Conservation (phyloP, 139 green algal genomes). For the Tetradesmus obliquus region DNA sequence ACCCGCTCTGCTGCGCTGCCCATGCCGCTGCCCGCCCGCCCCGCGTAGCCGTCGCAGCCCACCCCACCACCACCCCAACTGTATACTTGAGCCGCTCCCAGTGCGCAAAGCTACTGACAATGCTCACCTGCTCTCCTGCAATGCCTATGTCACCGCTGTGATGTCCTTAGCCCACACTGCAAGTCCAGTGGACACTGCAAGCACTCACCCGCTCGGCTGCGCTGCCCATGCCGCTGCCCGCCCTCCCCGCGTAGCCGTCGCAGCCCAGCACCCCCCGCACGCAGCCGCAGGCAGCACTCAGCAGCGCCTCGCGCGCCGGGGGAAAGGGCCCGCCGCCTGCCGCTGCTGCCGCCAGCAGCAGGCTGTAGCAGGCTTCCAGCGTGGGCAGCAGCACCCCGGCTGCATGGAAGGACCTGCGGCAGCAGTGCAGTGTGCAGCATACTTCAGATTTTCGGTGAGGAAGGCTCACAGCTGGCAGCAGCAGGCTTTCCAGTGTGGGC, state of each 20-base stretch:
- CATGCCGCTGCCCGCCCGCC: background rate
- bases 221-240: background rate
- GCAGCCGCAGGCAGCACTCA: slow-evolving; percentile 26
- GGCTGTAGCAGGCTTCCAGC: slow-evolving; percentile 70
- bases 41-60: slow-evolving; percentile 50
- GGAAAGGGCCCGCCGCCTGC: slow-evolving; percentile 1
- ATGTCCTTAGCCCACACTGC: background rate
- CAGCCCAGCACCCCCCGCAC: slow-evolving; percentile 45
- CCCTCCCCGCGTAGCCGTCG: slow-evolving; percentile 45
- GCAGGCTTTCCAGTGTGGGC: slow-evolving; percentile 56
- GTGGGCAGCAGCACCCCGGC: slow-evolving; percentile 68
- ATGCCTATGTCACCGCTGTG: too few species aligned
- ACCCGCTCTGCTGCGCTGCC: background rate
- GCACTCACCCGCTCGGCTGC: background rate
- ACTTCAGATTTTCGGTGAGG: background rate
- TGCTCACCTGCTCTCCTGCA: background rate
- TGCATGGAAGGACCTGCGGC: slow-evolving; percentile 75
- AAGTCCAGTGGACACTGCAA: background rate
- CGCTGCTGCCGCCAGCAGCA: slow-evolving; percentile 54
- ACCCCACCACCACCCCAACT: too few species aligned
- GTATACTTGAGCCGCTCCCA: background rate
- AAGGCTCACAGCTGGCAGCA: slow-evolving; percentile 42
- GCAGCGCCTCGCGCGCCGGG: slow-evolving; percentile 30
- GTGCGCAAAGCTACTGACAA: too few species aligned
- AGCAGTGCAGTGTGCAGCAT: background rate